Conservation (phyloP, 306 rosid species). For the Psophocarpus tetragonolobus region DNA sequence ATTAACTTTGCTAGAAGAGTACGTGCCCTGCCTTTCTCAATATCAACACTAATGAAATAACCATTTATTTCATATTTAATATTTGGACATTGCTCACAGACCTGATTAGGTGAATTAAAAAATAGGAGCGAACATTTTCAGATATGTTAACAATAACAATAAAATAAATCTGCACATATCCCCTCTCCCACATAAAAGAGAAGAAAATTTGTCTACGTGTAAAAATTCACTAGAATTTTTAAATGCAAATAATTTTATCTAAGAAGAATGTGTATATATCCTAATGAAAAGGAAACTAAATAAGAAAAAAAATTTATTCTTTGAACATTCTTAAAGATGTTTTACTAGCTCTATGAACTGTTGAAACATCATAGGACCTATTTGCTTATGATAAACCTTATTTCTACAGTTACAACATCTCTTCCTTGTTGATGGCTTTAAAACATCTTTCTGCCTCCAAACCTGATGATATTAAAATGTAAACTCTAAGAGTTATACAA, state of each 20-base stretch:
- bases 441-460: slow-evolving; percentile 91
- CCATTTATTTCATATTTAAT: slow-evolving; percentile 92
- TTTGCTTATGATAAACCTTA: slow-evolving; percentile 93
- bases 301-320: background rate
- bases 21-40: slow-evolving; percentile 99
- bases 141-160: background rate
- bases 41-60: slow-evolving; percentile 82
- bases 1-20: slow-evolving; percentile 40
- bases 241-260: background rate
- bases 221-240: background rate
- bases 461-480: slow-evolving; percentile 54
- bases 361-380: slow-evolving; percentile 98
- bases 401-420: slow-evolving; percentile 95
- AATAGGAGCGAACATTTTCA: slow-evolving; percentile 17
- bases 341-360: slow-evolving; percentile 96
- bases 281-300: background rate
- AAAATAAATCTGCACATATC: background rate
- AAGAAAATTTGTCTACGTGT: background rate
- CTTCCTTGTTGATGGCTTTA: slow-evolving; percentile 92
- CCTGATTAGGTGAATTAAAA: slow-evolving; percentile 54
- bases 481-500: background rate
- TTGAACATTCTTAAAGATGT: slow-evolving; percentile 11
- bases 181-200: background rate
- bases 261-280: background rate
- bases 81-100: slow-evolving; percentile 92